Percentiles rank a stretch among this genome's conserved stretches.
phyloP scores from a whole-genome alignment of 179 eudicot genomes.

The Silene coronaria region DNA sequence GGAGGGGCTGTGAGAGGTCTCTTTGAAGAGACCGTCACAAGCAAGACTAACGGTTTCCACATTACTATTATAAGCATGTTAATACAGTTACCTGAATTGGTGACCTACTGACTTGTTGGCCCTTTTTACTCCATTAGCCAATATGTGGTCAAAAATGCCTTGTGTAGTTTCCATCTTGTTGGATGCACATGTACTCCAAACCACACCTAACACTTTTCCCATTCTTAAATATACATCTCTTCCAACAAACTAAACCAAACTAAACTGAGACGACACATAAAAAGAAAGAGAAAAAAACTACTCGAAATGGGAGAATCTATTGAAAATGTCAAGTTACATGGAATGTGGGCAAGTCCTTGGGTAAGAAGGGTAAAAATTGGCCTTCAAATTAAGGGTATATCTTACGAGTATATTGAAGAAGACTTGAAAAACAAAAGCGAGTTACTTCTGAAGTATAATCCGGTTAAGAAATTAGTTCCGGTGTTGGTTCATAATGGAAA shows the following conservation, averaged over 20 bases:
- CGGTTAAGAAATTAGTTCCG: conserved; percentile 38
- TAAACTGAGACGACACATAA: not conserved
- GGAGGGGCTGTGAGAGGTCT: no score
- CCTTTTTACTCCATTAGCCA: not conserved
- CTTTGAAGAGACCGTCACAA: no score
- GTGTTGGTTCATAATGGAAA: conserved; percentile 34
- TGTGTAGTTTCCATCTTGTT: not conserved
- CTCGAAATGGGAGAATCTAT: conserved; percentile 20
- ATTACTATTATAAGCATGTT: no score
- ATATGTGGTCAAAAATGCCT: conserved; percentile 21
- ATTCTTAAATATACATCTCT: conserved; percentile 8
- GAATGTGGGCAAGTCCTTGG: conserved; percentile 46
- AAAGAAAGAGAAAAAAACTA: not conserved
- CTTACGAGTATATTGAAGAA: conserved; percentile 32
- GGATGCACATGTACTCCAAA: conserved; percentile 6
- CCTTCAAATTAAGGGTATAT: conserved; percentile 33
- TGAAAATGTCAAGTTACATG: conserved; percentile 29
- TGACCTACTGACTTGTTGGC: not conserved
- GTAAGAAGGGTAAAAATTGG: conserved; percentile 29
- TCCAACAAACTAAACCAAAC: not conserved
- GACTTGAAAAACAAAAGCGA: conserved; percentile 32
- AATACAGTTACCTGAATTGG: not conserved
- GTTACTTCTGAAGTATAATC: conserved; percentile 28
- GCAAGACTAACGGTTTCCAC: no score
- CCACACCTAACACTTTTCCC: not conserved